Conservation (phyloP, 306 rosid species). For the Quercus dentata region DNA sequence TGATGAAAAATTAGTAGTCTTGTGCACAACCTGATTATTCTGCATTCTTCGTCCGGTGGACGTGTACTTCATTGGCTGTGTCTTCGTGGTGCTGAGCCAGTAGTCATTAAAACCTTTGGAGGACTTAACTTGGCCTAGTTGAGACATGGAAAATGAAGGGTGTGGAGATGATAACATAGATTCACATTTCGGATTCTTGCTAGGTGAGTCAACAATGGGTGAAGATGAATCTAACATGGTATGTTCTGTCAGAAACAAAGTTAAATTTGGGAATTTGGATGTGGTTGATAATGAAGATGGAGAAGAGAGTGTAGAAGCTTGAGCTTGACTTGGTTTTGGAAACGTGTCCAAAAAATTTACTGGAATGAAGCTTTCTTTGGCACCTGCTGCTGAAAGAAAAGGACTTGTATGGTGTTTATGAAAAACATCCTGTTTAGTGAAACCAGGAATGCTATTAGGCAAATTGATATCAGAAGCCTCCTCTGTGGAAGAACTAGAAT, state of each 20-base stretch:
- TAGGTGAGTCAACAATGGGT: constrained; percentile 1
- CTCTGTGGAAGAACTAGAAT: constrained; percentile 38
- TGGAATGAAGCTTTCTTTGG: constrained; percentile 39
- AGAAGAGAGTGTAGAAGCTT: constrained; percentile 32
- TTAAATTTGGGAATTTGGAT: constrained; percentile 51
- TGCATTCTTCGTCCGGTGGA: constrained; percentile 25
- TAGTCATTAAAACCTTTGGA: constrained; percentile 48
- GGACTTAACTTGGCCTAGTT: constrained; percentile 25
- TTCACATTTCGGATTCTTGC: constrained; percentile 20
- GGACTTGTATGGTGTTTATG: constrained; percentile 21
- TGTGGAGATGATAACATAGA: constrained; percentile 20
- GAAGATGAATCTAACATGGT: constrained; percentile 28
- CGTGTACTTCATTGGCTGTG: constrained; percentile 62
- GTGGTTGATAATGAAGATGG: constrained; percentile 32
- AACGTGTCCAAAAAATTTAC: constrained; percentile 67
- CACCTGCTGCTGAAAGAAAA: constrained; percentile 11
- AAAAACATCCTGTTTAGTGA: constrained; percentile 24
- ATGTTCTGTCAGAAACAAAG: constrained; percentile 59
- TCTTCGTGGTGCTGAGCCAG: constrained; percentile 61
- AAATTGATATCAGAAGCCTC: constrained; percentile 33
- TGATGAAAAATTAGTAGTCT: neutral
- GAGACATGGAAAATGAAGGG: constrained; percentile 26
- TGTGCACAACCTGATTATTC: constrained; percentile 7
- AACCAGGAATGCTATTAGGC: constrained; percentile 22
- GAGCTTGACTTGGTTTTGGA: constrained; percentile 35